A percentile compares a stretch with the other conserved stretches of the same genome.
These are phyloP conservation scores for Geranium brycei DNA, from an alignment of 345 rosid species.

Conservation along the genomic window DNA sequence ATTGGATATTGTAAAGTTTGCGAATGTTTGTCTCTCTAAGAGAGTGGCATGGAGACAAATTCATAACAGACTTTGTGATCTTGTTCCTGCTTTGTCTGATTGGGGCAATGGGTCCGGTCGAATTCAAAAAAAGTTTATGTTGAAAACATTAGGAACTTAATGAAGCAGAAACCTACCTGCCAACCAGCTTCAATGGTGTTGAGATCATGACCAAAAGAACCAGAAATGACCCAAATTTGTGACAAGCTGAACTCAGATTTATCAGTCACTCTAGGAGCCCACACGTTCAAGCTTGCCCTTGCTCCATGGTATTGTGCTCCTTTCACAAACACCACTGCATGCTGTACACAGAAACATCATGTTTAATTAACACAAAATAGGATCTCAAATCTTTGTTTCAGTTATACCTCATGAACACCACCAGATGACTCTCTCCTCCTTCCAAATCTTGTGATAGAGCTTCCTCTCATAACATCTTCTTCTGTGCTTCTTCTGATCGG, in stretches of 20 bases:
- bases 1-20: too few relatives aligned
- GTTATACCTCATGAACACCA: constrained; percentile 75
- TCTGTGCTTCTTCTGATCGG: constrained; percentile 79
- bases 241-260: constrained; percentile 84
- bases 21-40: too few relatives aligned
- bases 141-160: neutral
- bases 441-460: constrained; percentile 56
- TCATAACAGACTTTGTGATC: too few relatives aligned
- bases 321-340: constrained; percentile 84
- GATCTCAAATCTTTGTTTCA: too few relatives aligned
- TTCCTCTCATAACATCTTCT: constrained; percentile 59
- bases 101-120: too few relatives aligned
- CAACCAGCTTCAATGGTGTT: constrained; percentile 99
- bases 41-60: too few relatives aligned
- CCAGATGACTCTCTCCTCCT: constrained; percentile 77
- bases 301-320: constrained; percentile 93
- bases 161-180: constrained; percentile 41
- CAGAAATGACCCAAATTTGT: constrained; percentile 91
- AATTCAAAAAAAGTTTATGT: too few relatives aligned
- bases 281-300: constrained; percentile 80
- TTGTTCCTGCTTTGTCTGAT: too few relatives aligned
- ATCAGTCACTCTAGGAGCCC: constrained; percentile 70
- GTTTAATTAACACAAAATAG: too few relatives aligned
- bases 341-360: constrained; percentile 30
- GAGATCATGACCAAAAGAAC: constrained; percentile 82